Evolutionary conservation across 2,329 filamentous ascomycete species (phyloP).

Genomic region (Ilyonectria destructans): DNA sequence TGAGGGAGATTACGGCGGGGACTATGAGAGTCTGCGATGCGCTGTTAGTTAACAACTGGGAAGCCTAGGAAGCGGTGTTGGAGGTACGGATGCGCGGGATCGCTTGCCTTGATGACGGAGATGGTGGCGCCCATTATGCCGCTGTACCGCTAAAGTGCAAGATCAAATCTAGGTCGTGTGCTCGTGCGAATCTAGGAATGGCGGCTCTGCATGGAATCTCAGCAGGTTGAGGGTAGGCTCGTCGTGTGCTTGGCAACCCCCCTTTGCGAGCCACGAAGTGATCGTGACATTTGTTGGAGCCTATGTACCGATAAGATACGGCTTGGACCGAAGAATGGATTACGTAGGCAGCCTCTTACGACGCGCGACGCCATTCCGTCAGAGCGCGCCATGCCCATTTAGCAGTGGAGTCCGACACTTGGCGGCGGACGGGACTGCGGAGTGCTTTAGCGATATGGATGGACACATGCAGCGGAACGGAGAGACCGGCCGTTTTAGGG

Average conservation of each 20-base stretch:
- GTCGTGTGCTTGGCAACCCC: slow-evolving; percentile 7
- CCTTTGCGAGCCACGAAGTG: slow-evolving; percentile 20
- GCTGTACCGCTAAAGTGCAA: background rate
- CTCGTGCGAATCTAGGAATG: background rate
- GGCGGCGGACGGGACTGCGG: background rate
- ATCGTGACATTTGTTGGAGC: slow-evolving; percentile 21
- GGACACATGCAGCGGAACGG: background rate
- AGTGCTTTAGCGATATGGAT: background rate
- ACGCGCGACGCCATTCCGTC: slow-evolving; percentile 4
- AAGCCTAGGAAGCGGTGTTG: slow-evolving; percentile 13
- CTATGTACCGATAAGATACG: slow-evolving; percentile 17
- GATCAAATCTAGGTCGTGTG: background rate
- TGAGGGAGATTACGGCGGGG: slow-evolving; percentile 79
- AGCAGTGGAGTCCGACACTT: background rate
- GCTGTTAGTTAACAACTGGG: slow-evolving; percentile 39
- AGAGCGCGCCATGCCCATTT: slow-evolving; percentile 1
- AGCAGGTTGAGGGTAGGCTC: background rate
- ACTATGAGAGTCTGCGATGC: slow-evolving; percentile 76
- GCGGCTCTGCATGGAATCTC: background rate
- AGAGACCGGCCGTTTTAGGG: background rate
- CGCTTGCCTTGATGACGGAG: slow-evolving; percentile 56
- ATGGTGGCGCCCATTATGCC: slow-evolving; percentile 53
- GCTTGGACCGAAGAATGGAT: slow-evolving; percentile 7
- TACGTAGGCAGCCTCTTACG: slow-evolving; percentile 15
- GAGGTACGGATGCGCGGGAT: slow-evolving; percentile 30